phyloP scores from a whole-genome alignment of 495 filamentous ascomycete species.

The Xylaria castorea region DNA sequence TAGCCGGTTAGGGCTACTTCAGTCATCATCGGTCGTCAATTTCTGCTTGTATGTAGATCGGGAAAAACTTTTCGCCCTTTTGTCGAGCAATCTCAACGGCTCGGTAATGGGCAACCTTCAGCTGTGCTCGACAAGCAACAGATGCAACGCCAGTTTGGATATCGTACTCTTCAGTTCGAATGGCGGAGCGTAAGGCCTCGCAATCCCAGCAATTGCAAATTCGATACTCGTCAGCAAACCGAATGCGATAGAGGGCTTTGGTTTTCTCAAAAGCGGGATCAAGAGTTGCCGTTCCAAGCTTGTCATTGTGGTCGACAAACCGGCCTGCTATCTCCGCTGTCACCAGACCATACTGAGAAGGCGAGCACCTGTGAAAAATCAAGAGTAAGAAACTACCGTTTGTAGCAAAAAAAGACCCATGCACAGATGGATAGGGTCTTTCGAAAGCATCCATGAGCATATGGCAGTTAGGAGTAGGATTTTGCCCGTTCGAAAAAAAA shows the following conservation, averaged over 20 bases:
- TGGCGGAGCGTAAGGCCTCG: neutral
- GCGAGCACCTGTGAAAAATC: neutral
- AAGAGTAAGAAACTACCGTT: no score
- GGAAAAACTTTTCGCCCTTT: neutral
- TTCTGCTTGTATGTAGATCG: neutral
- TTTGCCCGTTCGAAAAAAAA: no score
- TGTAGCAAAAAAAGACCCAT: no score
- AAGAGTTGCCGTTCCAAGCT: constrained; percentile 9
- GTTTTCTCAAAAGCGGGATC: constrained; percentile 4
- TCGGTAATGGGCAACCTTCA: neutral
- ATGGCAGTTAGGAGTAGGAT: no score
- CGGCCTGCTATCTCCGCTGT: neutral
- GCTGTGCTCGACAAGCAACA: neutral
- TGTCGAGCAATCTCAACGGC: constrained; percentile 1
- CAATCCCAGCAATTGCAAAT: constrained; percentile 7
- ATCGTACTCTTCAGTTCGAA: neutral
- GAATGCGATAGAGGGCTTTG: neutral
- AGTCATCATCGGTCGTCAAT: neutral
- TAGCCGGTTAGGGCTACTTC: neutral
- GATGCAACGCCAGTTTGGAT: neutral
- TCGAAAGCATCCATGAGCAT: no score
- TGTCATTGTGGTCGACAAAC: neutral
- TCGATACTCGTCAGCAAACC: constrained; percentile 5
- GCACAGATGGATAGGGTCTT: no score
- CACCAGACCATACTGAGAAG: neutral